Conservation (phyloP, 805 yeast species). For the Zygosaccharomyces rouxii region DNA sequence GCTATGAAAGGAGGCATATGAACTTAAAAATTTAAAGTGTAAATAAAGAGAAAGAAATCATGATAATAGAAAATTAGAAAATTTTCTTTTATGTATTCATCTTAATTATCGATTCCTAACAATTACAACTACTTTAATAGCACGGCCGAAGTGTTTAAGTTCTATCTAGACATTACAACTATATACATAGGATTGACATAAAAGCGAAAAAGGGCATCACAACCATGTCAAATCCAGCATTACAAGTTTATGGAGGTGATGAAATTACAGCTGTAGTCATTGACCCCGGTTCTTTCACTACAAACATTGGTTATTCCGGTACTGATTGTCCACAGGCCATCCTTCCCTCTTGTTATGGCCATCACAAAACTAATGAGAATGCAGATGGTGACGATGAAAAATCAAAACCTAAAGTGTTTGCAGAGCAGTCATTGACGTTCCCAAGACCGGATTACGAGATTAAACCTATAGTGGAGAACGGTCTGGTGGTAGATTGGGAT, state of each 20-base stretch:
- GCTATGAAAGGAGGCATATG: constrained; percentile 23
- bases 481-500: constrained; percentile 79
- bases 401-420: constrained; percentile 27
- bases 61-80: neutral
- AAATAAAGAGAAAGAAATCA: constrained; percentile 5
- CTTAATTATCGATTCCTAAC: neutral
- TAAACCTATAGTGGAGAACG: constrained; percentile 55
- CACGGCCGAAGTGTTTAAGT: neutral
- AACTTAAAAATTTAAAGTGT: constrained; percentile 4
- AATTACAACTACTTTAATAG: neutral
- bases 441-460: constrained; percentile 53
- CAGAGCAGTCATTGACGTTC: constrained; percentile 43
- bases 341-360: constrained; percentile 65
- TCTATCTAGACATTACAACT: neutral
- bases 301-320: constrained; percentile 89
- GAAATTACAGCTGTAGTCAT: constrained; percentile 88
- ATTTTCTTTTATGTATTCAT: neutral
- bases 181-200: neutral
- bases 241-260: constrained; percentile 57
- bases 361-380: constrained; percentile 16
- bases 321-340: constrained; percentile 79
- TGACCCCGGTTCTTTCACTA: constrained; percentile 82
- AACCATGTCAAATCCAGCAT: constrained; percentile 38
- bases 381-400: constrained; percentile 14
- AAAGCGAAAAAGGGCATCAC: neutral